Evolutionary conservation across 169 alveolate species (phyloP), one percentile per base, ranked within the genome.

Genomic region (Perkinsus olseni): DNA sequence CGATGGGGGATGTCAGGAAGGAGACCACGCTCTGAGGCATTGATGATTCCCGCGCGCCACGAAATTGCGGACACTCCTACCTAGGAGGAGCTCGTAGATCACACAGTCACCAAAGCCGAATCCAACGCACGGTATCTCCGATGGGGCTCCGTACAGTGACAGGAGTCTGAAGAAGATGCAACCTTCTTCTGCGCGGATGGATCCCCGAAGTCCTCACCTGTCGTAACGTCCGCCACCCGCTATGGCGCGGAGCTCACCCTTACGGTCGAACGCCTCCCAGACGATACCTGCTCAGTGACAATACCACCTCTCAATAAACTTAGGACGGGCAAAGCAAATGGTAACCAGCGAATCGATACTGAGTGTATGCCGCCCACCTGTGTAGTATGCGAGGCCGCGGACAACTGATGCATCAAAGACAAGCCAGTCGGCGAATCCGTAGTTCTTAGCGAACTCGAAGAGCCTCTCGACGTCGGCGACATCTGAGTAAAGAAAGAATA

Each of bases 41-140:
- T 13, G 82, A 13, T 24, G 31, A 24, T 62, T 21, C 1, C 28
- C 82, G 34, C 0, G 82, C 37, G 82, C 28, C 82, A 62, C 82
- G 31, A 28, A 62, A 24, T n/a, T n/a, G n/a, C 17, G 34, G 31
- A 28, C 13, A 21, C 93, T 74, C 74, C 92, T 93, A 21, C 92
- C 91, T 74, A 92, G 39, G 40, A 95, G 93, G 39, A 95, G 94
- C 51, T 93, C 95, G 92, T 93, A 74, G 51, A 95, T 91, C 21
- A 95, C 96, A 39, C 95, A 91, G 93, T 95, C 96, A 0, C 96
- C 96, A 93, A 95, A 94, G 74, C 96, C 96, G 38, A 94, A 94
- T 31, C 96, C 96, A 0, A 82, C 95, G 10, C 93, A 94, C 74
- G 40, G 92, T 92, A 37, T 45, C 28, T 39, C 93, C 39, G 50